phyloP scores from a whole-genome alignment of 192 early-diverging fungal species.

The Coemansia aciculifera region DNA sequence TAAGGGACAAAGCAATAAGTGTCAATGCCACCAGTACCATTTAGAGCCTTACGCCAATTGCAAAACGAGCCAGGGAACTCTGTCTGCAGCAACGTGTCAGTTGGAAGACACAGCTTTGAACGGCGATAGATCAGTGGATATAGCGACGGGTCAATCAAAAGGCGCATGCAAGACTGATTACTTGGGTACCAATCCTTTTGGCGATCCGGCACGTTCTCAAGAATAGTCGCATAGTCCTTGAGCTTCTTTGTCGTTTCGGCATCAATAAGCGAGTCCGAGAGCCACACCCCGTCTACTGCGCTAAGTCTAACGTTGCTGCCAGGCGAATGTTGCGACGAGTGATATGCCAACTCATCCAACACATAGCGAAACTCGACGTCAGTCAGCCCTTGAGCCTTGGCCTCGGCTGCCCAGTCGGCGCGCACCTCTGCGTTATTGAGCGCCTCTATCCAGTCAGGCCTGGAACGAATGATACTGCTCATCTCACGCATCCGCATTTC shows the following conservation, averaged over 20 bases:
- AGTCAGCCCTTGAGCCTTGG: conserved; percentile 25
- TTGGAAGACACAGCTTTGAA: conserved; percentile 12
- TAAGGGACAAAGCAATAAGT: neutral
- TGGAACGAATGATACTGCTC: conserved; percentile 50
- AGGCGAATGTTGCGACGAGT: conserved; percentile 21
- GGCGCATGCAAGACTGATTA: conserved; percentile 45
- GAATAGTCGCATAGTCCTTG: neutral
- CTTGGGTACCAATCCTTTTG: conserved; percentile 49
- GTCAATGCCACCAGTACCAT: neutral
- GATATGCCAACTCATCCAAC: conserved; percentile 49
- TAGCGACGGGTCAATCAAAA: conserved; percentile 58
- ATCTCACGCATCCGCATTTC: conserved; percentile 33
- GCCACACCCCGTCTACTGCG: conserved; percentile 39
- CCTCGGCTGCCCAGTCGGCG: conserved; percentile 18
- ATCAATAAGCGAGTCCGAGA: conserved; percentile 39
- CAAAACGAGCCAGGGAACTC: conserved; percentile 15
- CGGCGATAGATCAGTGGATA: conserved; percentile 41
- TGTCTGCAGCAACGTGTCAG: conserved; percentile 17
- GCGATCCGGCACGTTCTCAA: neutral
- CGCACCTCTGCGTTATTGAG: conserved; percentile 25
- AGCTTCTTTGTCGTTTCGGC: conserved; percentile 12
- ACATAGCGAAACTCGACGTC: conserved; percentile 48
- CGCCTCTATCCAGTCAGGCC: conserved; percentile 46
- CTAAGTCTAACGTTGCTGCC: conserved; percentile 26
- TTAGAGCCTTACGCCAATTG: conserved; percentile 16